Base-by-base conservation (phyloP, 352 stramenopile genomes). In the Plasmopara muralis region DNA sequence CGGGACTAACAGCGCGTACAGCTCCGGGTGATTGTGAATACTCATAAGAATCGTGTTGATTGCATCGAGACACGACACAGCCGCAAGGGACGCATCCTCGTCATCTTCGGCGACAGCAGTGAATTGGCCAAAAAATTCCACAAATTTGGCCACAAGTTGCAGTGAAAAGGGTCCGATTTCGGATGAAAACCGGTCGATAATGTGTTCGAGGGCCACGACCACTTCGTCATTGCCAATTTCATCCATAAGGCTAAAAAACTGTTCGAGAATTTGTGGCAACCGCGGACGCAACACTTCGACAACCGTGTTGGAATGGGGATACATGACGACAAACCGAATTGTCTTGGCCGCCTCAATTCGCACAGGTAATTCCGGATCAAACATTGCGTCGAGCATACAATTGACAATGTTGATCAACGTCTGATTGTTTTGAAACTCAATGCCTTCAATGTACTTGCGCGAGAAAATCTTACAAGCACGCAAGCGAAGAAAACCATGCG, bases 181-280 rank as follows among this genome's bases (percentile, higher is more conserved):
- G 38, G 98, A 92, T 0, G 91, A 92, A 72, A 98, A 99, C 43
- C 90, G 91, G 62, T 98, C 93, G 43, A 99, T 97, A 51, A 99
- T 97, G 38, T 97, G 76, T 55, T 95, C 81, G 0, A 95, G 72
- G 25, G 94, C 95, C 13, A 96, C 83, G 9, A 98, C 91, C 25
- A 99, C 95, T 71, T 98, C 93, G 67, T 99, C 96, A 53, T 97
- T 98, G n/a, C 95, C 95, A 56, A 98, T 98, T 70, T 98, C 91
- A 60, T 97, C 94, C 95, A 99, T 98, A 35, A 99, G 95, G 41
- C 84, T 87, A 72, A 99, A 99, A 69, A 98, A 99, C 66, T 98
- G 91, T 60, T 97, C 92, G 42, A 99, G 72, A 35, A 99, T 93
- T 58, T 97, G 85, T 18, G 93, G 93, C 33, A 98, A 65, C 9